These are phyloP conservation scores for Globisporangium irregulare DNA, from an alignment of 352 stramenopile species.

Conservation along the genomic window DNA sequence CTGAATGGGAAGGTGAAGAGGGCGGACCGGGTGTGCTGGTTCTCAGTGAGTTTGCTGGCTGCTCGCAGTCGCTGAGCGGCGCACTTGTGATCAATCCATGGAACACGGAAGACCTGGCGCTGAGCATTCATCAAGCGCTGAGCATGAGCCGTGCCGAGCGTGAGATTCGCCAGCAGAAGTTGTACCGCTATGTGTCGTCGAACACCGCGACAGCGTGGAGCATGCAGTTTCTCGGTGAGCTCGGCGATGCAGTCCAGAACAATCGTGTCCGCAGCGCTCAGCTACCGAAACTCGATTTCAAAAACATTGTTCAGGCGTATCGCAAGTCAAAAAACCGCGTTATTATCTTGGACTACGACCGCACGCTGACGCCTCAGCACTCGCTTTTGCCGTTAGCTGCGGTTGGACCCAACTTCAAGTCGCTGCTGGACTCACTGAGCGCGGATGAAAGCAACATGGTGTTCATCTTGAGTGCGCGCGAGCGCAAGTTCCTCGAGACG, in stretches of 20 bases:
- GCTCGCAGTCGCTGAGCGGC: constrained; percentile 81
- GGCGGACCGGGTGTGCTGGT: constrained; percentile 82
- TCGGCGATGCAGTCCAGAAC: constrained; percentile 57
- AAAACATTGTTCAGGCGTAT: constrained; percentile 65
- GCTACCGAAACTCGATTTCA: constrained; percentile 58
- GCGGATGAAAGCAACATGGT: constrained; percentile 69
- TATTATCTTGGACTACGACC: constrained; percentile 89
- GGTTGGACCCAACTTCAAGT: constrained; percentile 76
- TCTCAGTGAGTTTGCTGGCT: constrained; percentile 88
- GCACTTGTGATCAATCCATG: constrained; percentile 87
- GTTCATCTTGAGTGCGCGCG: constrained; percentile 71
- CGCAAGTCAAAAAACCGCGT: constrained; percentile 67
- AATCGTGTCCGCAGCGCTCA: constrained; percentile 48
- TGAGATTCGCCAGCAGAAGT: constrained; percentile 87
- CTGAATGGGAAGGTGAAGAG: constrained; percentile 77
- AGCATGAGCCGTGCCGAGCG: constrained; percentile 81
- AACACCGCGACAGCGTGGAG: constrained; percentile 86
- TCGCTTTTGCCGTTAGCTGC: constrained; percentile 76
- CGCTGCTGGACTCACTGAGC: constrained; percentile 63
- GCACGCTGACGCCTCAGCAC: constrained; percentile 75
- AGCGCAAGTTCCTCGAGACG: constrained; percentile 88
- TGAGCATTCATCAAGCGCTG: constrained; percentile 80
- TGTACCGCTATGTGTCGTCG: constrained; percentile 86
- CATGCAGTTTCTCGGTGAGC: constrained; percentile 74
- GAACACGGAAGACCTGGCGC: constrained; percentile 84